Evolutionary conservation across 2,329 filamentous ascomycete genomes (phyloP).

Genomic region (Microdochium nivale): DNA sequence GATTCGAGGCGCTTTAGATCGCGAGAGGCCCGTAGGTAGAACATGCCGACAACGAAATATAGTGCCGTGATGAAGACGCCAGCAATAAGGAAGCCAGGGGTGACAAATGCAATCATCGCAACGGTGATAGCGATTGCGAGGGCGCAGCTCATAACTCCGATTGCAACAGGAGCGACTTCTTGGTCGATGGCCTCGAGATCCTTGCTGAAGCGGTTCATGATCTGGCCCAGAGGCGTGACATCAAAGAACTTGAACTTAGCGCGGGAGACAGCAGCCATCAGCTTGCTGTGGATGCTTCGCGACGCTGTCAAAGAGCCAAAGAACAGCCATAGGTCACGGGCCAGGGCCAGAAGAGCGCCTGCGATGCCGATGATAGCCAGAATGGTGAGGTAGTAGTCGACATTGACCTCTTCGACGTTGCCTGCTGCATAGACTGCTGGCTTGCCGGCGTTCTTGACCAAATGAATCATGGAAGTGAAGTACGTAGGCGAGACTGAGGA

Average conservation of each 20-base stretch:
- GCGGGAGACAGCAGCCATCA: constrained; percentile 73
- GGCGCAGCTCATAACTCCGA: constrained; percentile 59
- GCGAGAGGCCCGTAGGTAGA: constrained; percentile 88
- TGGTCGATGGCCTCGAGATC: constrained; percentile 93
- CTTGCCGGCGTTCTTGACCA: constrained; percentile 23
- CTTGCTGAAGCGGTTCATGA: constrained; percentile 99
- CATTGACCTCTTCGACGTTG: constrained; percentile 55
- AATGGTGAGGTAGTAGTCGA: constrained; percentile 72
- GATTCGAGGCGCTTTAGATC: constrained; percentile 94
- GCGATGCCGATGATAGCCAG: constrained; percentile 72
- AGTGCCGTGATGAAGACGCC: constrained; percentile 75
- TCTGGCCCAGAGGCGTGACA: constrained; percentile 84
- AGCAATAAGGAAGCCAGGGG: constrained; percentile 82
- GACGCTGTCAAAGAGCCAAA: constrained; percentile 86
- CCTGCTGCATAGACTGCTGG: constrained; percentile 27
- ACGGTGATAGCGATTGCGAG: constrained; percentile 74
- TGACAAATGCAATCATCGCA: constrained; percentile 77
- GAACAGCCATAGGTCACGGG: constrained; percentile 83
- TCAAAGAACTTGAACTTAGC: constrained; percentile 98
- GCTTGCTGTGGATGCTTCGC: constrained; percentile 67
- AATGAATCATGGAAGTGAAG: constrained; percentile 29
- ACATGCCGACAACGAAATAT: constrained; percentile 74
- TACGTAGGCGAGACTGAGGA: constrained; percentile 26
- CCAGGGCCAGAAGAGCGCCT: constrained; percentile 73
- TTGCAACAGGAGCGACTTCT: constrained; percentile 87